phyloP scores from a whole-genome alignment of 83 land plant species.

The Picea abies region DNA sequence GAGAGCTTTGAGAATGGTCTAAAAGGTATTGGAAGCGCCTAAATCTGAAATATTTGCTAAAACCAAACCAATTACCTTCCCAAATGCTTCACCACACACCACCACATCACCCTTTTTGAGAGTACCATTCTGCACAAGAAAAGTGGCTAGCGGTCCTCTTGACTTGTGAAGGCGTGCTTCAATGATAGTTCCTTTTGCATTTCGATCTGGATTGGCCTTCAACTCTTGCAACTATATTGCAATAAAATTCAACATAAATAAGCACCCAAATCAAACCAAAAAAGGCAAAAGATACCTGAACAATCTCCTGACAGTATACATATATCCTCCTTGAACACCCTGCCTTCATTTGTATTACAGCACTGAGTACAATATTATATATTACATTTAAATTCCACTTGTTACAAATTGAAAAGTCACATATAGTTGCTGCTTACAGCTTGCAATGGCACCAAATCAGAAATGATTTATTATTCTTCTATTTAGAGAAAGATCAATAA shows the following conservation, averaged over 20 bases:
- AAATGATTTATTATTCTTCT: neutral
- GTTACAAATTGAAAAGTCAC: slow-evolving; percentile 4
- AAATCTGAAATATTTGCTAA: neutral
- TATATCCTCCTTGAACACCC: neutral
- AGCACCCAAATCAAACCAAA: neutral
- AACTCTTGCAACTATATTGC: slow-evolving; percentile 85
- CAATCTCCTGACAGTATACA: neutral
- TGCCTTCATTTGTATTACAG: neutral
- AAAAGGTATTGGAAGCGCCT: neutral
- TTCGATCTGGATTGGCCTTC: slow-evolving; percentile 94
- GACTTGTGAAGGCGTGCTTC: slow-evolving; percentile 94
- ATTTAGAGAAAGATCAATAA: neutral
- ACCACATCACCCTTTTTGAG: slow-evolving; percentile 90
- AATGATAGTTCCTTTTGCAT: slow-evolving; percentile 95
- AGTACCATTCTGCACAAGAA: slow-evolving; percentile 98
- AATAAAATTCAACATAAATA: neutral
- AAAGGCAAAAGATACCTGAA: neutral
- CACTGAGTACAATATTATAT: too few species aligned
- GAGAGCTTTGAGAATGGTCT: neutral
- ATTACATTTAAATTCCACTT: neutral
- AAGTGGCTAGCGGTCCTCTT: slow-evolving; percentile 90
- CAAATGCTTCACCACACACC: slow-evolving; percentile 94
- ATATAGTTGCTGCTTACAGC: neutral
- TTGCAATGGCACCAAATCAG: neutral
- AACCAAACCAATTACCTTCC: slow-evolving; percentile 70